Evolutionary conservation across 2,329 filamentous ascomycete species (phyloP), one percentile per base, ranked within the genome.

Genomic region (Colletotrichum somersetense): DNA sequence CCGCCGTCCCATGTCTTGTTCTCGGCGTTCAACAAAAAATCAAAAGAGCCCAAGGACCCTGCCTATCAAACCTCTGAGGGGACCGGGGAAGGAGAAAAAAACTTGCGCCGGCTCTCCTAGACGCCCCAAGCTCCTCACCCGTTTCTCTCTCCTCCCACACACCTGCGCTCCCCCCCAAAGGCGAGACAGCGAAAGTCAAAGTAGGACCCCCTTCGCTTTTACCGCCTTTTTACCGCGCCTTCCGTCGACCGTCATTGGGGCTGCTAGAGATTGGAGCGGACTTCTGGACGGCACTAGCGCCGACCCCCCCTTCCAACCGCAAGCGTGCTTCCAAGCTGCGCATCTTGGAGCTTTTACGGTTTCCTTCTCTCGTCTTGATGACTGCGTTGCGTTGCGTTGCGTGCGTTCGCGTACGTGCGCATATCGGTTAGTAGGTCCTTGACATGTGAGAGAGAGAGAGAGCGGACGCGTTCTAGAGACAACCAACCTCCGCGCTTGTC

Each of bases 1-100:
- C n/a, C 55, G 23, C 35, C 62, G 55, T 46, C 26, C 42, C 52
- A 35, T 64, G 62, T 57, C 16, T 42, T 42, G n/a, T 38, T 57
- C 53, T 72, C 66, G 70, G 70, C 66, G 55, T 69, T 70, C 66
- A 72, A 72, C 66, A 72, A 72, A 64, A 64, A 64, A 69, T n/a
- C 53, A 23, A 57, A 40, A 40, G 6, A 59, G 44, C 14, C 10
- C 23, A 18, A 16, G 33, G 65, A 40, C 62, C 68, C 68, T 71
- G 18, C 35, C 35, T 26, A 58, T 58, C 55, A 42, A 42, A 38
- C 33, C 53, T 23, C 2, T 63, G 46, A 48, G 20, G 46, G n/a
- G n/a, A n/a, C 10, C n/a, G n/a, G 6, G 5, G 11, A 20, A 6
- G 14, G 40, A 6, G 10, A 20, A 42, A 14, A 55, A 35, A 63